Evolutionary conservation across 208 protist species (phyloP), one percentile per base, ranked within the genome.

Genomic region (Acanthamoeba royreba): DNA sequence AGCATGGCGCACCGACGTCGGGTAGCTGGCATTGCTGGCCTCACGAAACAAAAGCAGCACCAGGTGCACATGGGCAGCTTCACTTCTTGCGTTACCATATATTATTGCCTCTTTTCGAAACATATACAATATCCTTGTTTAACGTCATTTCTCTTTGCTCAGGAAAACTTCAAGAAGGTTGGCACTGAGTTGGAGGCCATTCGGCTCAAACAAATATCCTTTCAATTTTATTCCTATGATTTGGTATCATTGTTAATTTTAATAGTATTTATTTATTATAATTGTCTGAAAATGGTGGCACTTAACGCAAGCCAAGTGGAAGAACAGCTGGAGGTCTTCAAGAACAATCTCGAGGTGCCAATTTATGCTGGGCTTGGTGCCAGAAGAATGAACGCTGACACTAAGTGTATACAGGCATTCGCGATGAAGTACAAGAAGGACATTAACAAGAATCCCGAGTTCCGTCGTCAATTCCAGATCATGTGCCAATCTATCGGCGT

Each of bases 401-500:
- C 11, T 63, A 28, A 19, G 55, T 28, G 55, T 63, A 33, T 72
- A 2, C 61, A 72, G 47, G 92, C 97, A 40, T 98, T 98, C 96
- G 97, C 97, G n/a, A 31, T 53, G 15, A 97, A 97, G 66, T 96
- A 98, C 79, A 96, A 96, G 92, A 92, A 97, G 31, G 96, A 97
- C 11, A 98, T 98, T 9, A 95, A 92, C 17, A 93, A 96, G 43
- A 93, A 98, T 49, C 97, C 97, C 53, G 90, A 97, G 77, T 98
- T 98, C 89, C 72, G 97, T 46, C 72, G 95, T 47, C 40, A 94
- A 28, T 98, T 98, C 61, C 87, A 97, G 38, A 72, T 97, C 47
- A 98, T 98, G 96, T 98, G 97, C 49, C 49, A 25, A 33, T 94
- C 42, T 38, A 96, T 98, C 63, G 97, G 97, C 63, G 97, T 98